Evolutionary conservation across 1,284 basidiomycete species (phyloP).

Genomic region (Heterobasidion parviporum): DNA sequence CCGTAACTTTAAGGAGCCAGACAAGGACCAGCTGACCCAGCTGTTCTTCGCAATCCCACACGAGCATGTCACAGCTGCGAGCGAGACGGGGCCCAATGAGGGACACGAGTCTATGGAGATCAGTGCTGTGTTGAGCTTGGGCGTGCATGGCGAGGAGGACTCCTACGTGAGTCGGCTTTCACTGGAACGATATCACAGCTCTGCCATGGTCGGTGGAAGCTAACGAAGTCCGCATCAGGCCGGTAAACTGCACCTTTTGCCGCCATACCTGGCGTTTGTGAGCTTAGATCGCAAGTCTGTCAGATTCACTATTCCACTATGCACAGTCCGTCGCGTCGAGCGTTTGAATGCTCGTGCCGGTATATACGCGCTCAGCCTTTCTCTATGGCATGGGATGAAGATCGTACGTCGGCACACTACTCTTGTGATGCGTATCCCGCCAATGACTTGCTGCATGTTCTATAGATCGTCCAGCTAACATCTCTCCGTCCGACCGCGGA

Average conservation of each 20-base stretch:
- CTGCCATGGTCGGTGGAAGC: neutral
- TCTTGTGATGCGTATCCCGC: neutral
- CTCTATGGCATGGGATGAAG: conserved; percentile 95
- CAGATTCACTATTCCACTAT: conserved; percentile 86
- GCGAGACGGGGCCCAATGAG: conserved; percentile 18
- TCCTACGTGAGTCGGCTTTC: conserved; percentile 61
- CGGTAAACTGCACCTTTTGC: conserved; percentile 84
- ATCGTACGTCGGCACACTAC: conserved; percentile 64
- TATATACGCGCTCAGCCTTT: conserved; percentile 89
- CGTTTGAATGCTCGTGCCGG: conserved; percentile 86
- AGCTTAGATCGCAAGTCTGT: conserved; percentile 92
- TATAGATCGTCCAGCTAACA: conserved; percentile 89
- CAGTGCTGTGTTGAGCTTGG: conserved; percentile 83
- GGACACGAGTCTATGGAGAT: conserved; percentile 80
- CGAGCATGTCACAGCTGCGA: conserved; percentile 13
- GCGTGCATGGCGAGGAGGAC: conserved; percentile 74
- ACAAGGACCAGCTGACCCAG: conserved; percentile 74
- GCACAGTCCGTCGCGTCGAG: conserved; percentile 93
- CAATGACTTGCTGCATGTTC: neutral
- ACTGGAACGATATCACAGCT: neutral
- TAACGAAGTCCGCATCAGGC: conserved; percentile 43
- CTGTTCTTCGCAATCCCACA: conserved; percentile 79
- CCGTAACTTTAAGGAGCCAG: conserved; percentile 85
- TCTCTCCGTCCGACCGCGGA: conserved; percentile 95
- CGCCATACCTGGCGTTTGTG: conserved; percentile 87